phyloP scores from a whole-genome alignment of 1,139 yeast genomes.

The Debaryomyces singareniensis region DNA sequence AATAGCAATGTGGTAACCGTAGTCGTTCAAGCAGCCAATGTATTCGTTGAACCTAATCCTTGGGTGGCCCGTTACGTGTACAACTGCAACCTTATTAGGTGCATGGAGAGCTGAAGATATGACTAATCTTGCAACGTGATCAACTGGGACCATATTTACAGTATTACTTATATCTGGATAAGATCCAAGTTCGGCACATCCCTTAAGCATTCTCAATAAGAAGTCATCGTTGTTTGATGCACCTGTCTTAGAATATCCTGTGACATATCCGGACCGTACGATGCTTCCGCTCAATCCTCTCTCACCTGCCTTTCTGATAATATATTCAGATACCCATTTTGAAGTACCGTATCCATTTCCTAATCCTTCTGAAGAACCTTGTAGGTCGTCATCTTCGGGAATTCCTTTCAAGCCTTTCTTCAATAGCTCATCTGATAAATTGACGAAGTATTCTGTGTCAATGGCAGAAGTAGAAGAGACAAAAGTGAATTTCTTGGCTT shows the following conservation, averaged over 20 bases:
- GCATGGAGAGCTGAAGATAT: slow-evolving; percentile 81
- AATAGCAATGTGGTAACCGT: slow-evolving; percentile 64
- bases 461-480: slow-evolving; percentile 93
- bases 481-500: slow-evolving; percentile 79
- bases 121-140: slow-evolving; percentile 90
- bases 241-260: slow-evolving; percentile 81
- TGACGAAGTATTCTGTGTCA: slow-evolving; percentile 76
- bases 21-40: slow-evolving; percentile 55
- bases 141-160: slow-evolving; percentile 97
- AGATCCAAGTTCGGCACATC: slow-evolving; percentile 80
- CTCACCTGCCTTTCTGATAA: slow-evolving; percentile 81
- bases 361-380: slow-evolving; percentile 75
- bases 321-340: slow-evolving; percentile 94
- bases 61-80: slow-evolving; percentile 97
- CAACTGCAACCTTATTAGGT: slow-evolving; percentile 59
- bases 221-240: slow-evolving; percentile 94
- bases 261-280: slow-evolving; percentile 92
- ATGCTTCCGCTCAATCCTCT: slow-evolving; percentile 84
- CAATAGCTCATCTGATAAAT: slow-evolving; percentile 64
- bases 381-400: slow-evolving; percentile 73
- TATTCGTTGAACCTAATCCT: slow-evolving; percentile 75
- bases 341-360: slow-evolving; percentile 96
- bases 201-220: slow-evolving; percentile 88
- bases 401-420: slow-evolving; percentile 67
- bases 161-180: slow-evolving; percentile 82